phyloP scores from a whole-genome alignment of 495 filamentous ascomycete genomes.

The Daldinia decipiens region DNA sequence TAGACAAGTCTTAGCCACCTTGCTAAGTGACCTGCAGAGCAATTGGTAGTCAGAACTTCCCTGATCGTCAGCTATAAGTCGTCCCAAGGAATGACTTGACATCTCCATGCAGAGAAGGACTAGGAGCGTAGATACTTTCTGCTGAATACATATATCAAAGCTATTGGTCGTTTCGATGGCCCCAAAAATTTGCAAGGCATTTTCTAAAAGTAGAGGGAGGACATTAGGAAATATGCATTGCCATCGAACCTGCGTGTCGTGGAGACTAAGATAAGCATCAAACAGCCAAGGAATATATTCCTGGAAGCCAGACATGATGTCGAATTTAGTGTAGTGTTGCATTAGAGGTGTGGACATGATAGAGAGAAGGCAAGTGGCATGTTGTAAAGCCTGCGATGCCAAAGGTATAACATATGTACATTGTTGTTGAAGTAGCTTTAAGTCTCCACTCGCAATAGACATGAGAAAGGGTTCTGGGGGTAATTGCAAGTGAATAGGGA shows the following conservation, averaged over 20 bases:
- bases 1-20: constrained; percentile 48
- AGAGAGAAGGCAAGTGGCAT: constrained; percentile 48
- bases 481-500: constrained; percentile 35
- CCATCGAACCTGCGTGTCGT: constrained; percentile 43
- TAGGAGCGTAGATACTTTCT: constrained; percentile 49
- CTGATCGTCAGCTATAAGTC: constrained; percentile 7
- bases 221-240: constrained; percentile 38
- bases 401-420: constrained; percentile 39
- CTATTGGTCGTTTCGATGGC: constrained; percentile 17
- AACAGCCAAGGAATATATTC: constrained; percentile 51
- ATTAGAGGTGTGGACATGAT: constrained; percentile 48
- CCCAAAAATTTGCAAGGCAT: constrained; percentile 42
- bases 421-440: constrained; percentile 33
- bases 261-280: constrained; percentile 50
- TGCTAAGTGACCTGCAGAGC: constrained; percentile 46
- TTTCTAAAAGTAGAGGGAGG: constrained; percentile 43
- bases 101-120: constrained; percentile 49
- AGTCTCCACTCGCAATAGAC: constrained; percentile 16
- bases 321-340: constrained; percentile 25
- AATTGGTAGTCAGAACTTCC: constrained; percentile 28
- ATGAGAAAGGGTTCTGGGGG: constrained; percentile 37
- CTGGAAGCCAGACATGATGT: constrained; percentile 37
- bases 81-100: constrained; percentile 25
- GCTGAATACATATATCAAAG: constrained; percentile 39
- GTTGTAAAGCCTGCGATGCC: constrained; percentile 45